Base-by-base conservation (phyloP, 1,284 basidiomycete species). In the Leccinum fallax region DNA sequence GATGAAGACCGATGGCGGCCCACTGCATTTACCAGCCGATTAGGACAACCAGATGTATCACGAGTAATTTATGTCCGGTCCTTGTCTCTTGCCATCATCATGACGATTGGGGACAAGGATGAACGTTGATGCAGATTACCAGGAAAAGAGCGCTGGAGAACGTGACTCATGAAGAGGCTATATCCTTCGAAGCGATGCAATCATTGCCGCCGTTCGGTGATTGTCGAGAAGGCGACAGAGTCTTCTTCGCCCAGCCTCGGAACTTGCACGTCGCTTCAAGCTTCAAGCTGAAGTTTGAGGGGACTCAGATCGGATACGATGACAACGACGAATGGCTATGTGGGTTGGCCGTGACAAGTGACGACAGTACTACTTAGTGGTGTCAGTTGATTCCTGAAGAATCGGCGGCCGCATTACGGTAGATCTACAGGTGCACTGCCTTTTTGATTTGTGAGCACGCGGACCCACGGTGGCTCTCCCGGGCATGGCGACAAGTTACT, bases 191-290 rank as follows among this genome's bases (percentile, higher is more conserved):
- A 46, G 66, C 61, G 40, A 38, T 56, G 46, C 46, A n/a, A 43
- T 34, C 46, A 21, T 21, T 48, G 46, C 46, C 19, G 49, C 26
- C 16, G 28, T 30, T 54, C 32, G 54, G 53, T 67, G 65, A 63
- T 59, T 51, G 66, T 66, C 57, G 65, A 48, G 65, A 69, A 54
- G 65, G 66, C 15, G 66, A 59, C 63, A 30, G 30, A 21, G 10
- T 32, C 65, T 36, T 51, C 32, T 34, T 21, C 5, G 26, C 28
- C 32, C 26, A 48, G 43, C 36, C 30, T 61, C 65, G 51, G 65
- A 61, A 32, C 19, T 34, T 38, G 53, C 13, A 3, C 15, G 21
- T 30, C 53, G 56, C 13, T 40, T 49, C 48, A 26, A 49, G 48
- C 43, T 46, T 46, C 19, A 48, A 48, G 19, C 46, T 21, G 19